Base-by-base conservation (phyloP, 2,329 filamentous ascomycete species). In the Alternaria gaisen region DNA sequence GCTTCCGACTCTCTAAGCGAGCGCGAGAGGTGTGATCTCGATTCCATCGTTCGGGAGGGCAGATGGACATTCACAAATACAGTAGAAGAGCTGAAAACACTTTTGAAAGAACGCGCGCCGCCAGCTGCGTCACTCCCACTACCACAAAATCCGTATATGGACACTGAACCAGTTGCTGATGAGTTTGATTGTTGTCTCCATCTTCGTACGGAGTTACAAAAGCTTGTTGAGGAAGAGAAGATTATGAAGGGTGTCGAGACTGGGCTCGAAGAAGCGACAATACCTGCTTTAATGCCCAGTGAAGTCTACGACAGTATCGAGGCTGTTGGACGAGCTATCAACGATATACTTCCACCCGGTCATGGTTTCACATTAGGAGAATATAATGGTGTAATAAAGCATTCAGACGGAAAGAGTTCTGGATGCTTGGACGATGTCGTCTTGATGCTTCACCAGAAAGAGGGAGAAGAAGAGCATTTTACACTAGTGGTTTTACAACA, bases 111-210 rank as follows among this genome's bases (percentile, higher is more conserved):
- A 32, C 6, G 3, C 11, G 30, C n/a, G 20, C 9, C 38, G 10
- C n/a, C 8, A 20, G n/a, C 38, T 18, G n/a, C n/a, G n/a, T 11
- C 38, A 40, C 38, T 20, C 6, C 26, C 26, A 18, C 43, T 28
- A 20, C 9, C 26, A 7, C 16, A n/a, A 9, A 32, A 16, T 32
- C 30, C 28, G 26, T 14, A 18, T 32, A 9, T 18, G 20, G 44
- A 47, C 30, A 47, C 26, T 18, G 28, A 47, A 11, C 9, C n/a
- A 14, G 30, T 47, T 7, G 9, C 26, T 10, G 28, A 3, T 18
- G 20, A 26, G 22, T 60, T 59, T 22, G 32, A 63, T 36, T 46
- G 46, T 7, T 64, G 63, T 22, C 22, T 44, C 12, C 58, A 66
- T 53, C 52, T 64, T 30, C 36, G n/a, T 3, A 41, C 24, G n/a